Percentiles rank a stretch among this genome's conserved stretches.
phyloP scores from a whole-genome alignment of 176 grass and related monocot genomes.

The Rhynchospora tenuis region DNA sequence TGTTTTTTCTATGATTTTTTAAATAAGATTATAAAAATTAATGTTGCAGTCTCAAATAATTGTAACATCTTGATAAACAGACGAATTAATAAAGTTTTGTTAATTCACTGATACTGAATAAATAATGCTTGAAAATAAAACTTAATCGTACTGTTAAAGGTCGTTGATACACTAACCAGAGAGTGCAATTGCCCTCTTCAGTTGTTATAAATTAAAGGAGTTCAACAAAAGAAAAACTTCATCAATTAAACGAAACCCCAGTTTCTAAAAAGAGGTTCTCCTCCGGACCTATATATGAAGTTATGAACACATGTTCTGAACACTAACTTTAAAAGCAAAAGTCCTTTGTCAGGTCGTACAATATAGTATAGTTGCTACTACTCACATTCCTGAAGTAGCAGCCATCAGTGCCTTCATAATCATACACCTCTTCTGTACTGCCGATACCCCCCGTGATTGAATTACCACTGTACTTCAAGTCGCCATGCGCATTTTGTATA shows the following conservation, averaged over 20 bases:
- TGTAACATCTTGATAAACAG: conserved; percentile 22
- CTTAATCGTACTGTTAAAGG: no score
- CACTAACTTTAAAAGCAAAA: not conserved
- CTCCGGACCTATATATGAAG: not conserved
- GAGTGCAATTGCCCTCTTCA: no score
- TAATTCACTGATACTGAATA: no score
- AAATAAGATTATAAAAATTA: no score
- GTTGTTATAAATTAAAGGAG: no score
- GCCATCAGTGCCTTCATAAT: conserved; percentile 43
- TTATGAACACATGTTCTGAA: not conserved
- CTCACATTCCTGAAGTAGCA: conserved; percentile 59
- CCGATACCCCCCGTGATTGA: conserved; percentile 24
- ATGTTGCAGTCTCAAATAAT: conserved; percentile 13
- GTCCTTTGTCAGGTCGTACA: conserved; percentile 17
- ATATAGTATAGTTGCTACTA: conserved; percentile 21
- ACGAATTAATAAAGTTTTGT: no score
- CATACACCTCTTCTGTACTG: conserved; percentile 48
- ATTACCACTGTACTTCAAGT: conserved; percentile 35
- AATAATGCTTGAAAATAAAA: conserved; percentile 16
- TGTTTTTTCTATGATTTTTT: no score
- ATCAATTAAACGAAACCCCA: no score
- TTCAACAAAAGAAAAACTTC: no score
- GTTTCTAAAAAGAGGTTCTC: no score
- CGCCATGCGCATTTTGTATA: conserved; percentile 37
- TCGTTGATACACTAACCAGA: no score